Base-by-base conservation (phyloP, 768 basidiomycete species). In the Saitozyma podzolica region DNA sequence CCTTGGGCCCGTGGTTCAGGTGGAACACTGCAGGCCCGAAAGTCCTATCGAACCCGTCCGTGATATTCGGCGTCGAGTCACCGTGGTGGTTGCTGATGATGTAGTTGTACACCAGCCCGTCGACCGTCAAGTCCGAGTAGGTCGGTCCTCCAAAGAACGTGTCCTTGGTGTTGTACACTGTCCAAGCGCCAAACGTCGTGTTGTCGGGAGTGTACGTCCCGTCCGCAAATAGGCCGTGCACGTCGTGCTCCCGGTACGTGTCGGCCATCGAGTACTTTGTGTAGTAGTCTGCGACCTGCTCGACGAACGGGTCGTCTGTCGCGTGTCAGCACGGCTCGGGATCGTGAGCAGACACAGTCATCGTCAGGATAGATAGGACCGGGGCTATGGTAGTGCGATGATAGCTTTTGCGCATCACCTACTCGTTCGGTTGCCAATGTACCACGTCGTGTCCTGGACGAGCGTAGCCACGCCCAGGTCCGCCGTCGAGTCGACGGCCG, bases 361-460 rank as follows among this genome's bases (percentile, higher is more conserved):
- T 2, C 29, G 29, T 29, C 29, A 29, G 2, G 29, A 5, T 29
- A 5, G 29, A 29, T 5, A 29, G 29, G 29, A 5, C 29, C 29
- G 29, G 29, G 29, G 29, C n/a, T 2, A 29, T 29, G 29, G 5
- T 29, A 5, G 29, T 29, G 29, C 29, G 29, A 5, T 29, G 29
- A 29, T 5, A 29, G 29, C 29, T 2, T 29, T 29, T 2, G 29
- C 2, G 2, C 29, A 5, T 2, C 5, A 29, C 29, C 5, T 2
- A 29, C 29, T 50, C 14, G 52, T 50, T 8, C 48, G 49, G 20
- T 51, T 40, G 29, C 41, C 40, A 41, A 61, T 52, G 54, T 73
- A 69, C 72, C 72, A 73, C 6, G 72, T 73, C 6, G 72, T 62
- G 49, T 73, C 72, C 48, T 73, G 72, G 14, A 70, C 72, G 13